These are phyloP conservation scores for Agarophyton chilense DNA, from an alignment of 23 red algal genomes.

Conservation along the genomic window DNA sequence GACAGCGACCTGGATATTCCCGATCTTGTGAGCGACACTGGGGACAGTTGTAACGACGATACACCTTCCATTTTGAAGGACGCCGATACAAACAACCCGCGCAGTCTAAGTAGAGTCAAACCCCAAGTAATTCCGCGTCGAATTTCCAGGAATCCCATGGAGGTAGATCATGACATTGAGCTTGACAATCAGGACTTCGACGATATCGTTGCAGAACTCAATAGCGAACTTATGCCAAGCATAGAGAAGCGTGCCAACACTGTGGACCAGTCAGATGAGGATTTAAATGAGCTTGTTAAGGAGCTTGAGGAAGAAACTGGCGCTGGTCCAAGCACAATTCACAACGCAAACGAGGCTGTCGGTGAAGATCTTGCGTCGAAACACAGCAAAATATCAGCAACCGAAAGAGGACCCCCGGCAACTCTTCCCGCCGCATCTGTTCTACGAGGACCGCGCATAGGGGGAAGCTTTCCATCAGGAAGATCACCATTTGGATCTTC, in stretches of 20 bases:
- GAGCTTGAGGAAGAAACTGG: slow-evolving; percentile 2
- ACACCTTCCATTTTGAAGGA: not conserved
- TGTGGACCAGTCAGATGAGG: not conserved
- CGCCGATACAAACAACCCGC: not conserved
- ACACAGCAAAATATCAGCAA: not conserved
- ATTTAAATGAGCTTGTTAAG: not conserved
- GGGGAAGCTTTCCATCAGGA: not conserved
- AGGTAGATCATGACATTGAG: not conserved
- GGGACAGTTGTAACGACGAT: not conserved
- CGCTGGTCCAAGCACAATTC: not conserved
- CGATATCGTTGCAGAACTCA: not conserved
- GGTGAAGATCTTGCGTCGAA: not conserved
- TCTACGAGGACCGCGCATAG: not conserved
- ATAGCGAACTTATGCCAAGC: not conserved
- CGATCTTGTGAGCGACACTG: not conserved
- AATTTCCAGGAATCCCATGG: not conserved
- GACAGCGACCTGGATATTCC: not conserved
- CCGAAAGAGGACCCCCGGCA: not conserved
- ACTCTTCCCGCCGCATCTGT: not conserved
- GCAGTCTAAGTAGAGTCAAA: not conserved
- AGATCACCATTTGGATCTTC: not conserved
- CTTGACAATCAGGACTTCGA: slow-evolving; percentile 19
- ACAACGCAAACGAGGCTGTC: not conserved
- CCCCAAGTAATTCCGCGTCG: not conserved
- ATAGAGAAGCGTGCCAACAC: not conserved